Evolutionary conservation across 352 stramenopile species (phyloP).

Genomic region (Phytophthora tentaculata): DNA sequence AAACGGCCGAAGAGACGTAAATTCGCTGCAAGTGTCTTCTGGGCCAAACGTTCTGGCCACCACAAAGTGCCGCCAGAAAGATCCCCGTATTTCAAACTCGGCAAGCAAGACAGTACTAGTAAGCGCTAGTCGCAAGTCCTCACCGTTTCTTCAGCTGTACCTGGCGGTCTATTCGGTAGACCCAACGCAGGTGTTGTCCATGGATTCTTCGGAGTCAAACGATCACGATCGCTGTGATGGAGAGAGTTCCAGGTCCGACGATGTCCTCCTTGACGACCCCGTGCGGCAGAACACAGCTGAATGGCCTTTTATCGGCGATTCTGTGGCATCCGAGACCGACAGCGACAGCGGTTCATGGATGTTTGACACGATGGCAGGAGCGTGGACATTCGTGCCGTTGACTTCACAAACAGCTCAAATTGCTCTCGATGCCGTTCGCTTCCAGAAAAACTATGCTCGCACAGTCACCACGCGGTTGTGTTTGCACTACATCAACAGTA

Average conservation of each 20-base stretch:
- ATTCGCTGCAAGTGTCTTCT: slow-evolving; percentile 3
- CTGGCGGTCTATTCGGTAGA: neutral
- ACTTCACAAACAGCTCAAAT: slow-evolving; percentile 27
- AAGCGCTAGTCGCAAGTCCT: slow-evolving; percentile 5
- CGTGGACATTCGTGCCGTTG: slow-evolving; percentile 34
- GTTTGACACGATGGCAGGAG: slow-evolving; percentile 17
- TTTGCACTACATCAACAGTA: slow-evolving; percentile 48
- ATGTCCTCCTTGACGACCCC: neutral
- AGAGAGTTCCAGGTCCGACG: slow-evolving; percentile 12
- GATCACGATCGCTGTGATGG: slow-evolving; percentile 18
- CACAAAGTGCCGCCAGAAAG: slow-evolving; percentile 4
- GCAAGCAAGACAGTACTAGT: neutral
- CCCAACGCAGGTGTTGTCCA: neutral
- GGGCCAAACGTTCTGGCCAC: too few relatives aligned
- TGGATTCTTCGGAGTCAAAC: neutral
- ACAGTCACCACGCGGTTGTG: slow-evolving; percentile 43
- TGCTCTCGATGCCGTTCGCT: slow-evolving; percentile 47
- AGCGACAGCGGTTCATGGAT: slow-evolving; percentile 10
- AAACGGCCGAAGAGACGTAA: slow-evolving; percentile 22
- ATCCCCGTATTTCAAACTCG: slow-evolving; percentile 17
- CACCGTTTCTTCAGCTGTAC: too few relatives aligned
- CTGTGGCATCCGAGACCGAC: neutral
- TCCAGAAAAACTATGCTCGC: slow-evolving; percentile 47
- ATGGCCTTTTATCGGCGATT: slow-evolving; percentile 9
- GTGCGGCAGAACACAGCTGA: neutral